Conservation (phyloP, 2,329 filamentous ascomycete species). For the Penicillium sp. region DNA sequence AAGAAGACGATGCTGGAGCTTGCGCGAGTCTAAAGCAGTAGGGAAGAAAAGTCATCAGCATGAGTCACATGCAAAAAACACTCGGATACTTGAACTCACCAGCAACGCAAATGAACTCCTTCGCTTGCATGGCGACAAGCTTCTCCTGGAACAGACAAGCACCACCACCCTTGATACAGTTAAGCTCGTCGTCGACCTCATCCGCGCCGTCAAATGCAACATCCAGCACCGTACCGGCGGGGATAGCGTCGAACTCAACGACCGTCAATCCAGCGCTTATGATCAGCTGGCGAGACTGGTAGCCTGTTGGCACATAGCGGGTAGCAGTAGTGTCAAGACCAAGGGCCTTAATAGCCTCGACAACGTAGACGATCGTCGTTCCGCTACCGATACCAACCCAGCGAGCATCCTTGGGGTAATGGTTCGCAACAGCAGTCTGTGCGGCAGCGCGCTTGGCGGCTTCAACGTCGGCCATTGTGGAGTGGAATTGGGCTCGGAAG, state of each 20-base stretch:
- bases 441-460: constrained; percentile 62
- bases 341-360: constrained; percentile 61
- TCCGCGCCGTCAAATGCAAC: constrained; percentile 96
- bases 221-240: constrained; percentile 67
- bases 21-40: constrained; percentile 71
- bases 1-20: constrained; percentile 75
- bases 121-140: constrained; percentile 80
- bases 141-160: constrained; percentile 99
- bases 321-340: constrained; percentile 57
- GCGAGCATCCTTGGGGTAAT: constrained; percentile 58
- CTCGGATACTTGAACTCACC: constrained; percentile 50
- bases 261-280: constrained; percentile 74
- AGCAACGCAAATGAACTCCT: constrained; percentile 84
- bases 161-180: constrained; percentile 96
- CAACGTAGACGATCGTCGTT: constrained; percentile 67
- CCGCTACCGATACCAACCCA: constrained; percentile 67
- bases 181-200: constrained; percentile 91
- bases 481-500: constrained; percentile 19
- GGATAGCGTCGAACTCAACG: constrained; percentile 74
- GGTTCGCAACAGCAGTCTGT: constrained; percentile 58
- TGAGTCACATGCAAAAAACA: not conserved
- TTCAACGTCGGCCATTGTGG: constrained; percentile 51
- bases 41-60: not conserved
- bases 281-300: constrained; percentile 86
- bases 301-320: constrained; percentile 89